Evolutionary conservation across 768 basidiomycete genomes (phyloP).

Genomic region (Coprinopsis sp.): DNA sequence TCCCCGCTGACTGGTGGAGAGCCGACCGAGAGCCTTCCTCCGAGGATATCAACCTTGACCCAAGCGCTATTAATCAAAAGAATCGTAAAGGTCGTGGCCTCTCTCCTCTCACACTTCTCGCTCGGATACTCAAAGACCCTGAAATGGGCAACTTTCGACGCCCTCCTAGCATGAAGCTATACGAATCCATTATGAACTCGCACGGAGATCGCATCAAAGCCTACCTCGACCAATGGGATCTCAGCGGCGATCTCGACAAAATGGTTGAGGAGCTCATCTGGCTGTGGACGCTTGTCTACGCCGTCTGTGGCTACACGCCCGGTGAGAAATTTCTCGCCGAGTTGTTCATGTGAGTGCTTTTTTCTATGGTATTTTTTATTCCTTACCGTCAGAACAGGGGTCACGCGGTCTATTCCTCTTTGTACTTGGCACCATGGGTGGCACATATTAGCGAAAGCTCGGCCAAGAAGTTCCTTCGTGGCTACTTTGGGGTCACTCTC

Average conservation of each 20-base stretch:
- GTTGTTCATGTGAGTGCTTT: constrained; percentile 52
- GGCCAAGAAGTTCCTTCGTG: constrained; percentile 46
- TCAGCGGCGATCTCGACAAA: constrained; percentile 35
- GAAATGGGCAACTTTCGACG: constrained; percentile 25
- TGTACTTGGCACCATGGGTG: constrained; percentile 53
- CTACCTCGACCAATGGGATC: constrained; percentile 43
- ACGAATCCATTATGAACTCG: constrained; percentile 26
- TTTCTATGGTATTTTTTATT: no score
- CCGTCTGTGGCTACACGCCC: constrained; percentile 45
- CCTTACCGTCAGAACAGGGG: no score
- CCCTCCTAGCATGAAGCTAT: constrained; percentile 12
- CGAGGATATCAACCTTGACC: no score
- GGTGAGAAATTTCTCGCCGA: constrained; percentile 44
- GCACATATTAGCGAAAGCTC: constrained; percentile 30
- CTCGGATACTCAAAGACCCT: constrained; percentile 49
- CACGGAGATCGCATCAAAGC: constrained; percentile 32
- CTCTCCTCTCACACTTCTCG: constrained; percentile 49
- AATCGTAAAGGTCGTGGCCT: constrained; percentile 13
- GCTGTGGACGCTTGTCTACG: constrained; percentile 52
- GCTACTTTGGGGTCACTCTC: constrained; percentile 51
- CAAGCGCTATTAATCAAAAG: no score
- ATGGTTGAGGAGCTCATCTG: constrained; percentile 65
- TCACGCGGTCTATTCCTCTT: constrained; percentile 57
- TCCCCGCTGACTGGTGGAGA: constrained; percentile 24
- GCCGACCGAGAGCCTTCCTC: no score